Evolutionary conservation across 192 early-diverging fungal species (phyloP).

Genomic region (Gonapodya sp.): DNA sequence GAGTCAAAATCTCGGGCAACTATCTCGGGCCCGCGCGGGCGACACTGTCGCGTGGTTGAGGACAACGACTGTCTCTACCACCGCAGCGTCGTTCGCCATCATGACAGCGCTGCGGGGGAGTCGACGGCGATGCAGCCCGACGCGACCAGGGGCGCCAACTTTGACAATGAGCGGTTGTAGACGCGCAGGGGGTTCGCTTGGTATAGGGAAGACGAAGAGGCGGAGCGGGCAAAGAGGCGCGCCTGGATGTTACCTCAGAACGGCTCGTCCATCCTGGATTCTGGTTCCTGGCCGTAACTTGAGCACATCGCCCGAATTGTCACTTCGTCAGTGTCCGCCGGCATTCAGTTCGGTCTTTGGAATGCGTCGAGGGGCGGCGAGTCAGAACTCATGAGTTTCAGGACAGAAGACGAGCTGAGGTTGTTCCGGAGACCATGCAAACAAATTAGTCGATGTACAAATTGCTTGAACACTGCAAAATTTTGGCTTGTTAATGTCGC

Average conservation of each 20-base stretch:
- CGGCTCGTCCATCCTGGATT: too few species aligned
- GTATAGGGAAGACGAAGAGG: neutral
- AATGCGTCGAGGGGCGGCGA: too few species aligned
- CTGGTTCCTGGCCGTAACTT: too few species aligned
- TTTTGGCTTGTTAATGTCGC: too few species aligned
- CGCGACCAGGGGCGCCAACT: neutral
- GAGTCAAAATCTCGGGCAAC: neutral
- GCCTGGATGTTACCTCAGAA: neutral
- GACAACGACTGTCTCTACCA: neutral
- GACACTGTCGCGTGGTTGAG: constrained; percentile 1
- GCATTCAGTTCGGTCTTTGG: too few species aligned
- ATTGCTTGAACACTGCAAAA: too few species aligned
- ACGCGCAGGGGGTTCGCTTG: neutral
- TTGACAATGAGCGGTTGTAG: neutral
- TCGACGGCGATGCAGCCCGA: neutral
- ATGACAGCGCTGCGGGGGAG: neutral
- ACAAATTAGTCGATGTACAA: too few species aligned
- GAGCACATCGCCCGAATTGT: too few species aligned
- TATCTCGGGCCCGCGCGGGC: neutral
- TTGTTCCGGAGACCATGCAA: too few species aligned
- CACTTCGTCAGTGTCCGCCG: too few species aligned
- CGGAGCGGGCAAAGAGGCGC: neutral
- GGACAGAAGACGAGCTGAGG: too few species aligned
- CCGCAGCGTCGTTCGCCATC: neutral
- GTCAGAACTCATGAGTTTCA: too few species aligned